A percentile compares a stretch with the other conserved stretches of the same genome.
phyloP scores from a whole-genome alignment of 441 rosid species.

The Erodium chrysanthum region DNA sequence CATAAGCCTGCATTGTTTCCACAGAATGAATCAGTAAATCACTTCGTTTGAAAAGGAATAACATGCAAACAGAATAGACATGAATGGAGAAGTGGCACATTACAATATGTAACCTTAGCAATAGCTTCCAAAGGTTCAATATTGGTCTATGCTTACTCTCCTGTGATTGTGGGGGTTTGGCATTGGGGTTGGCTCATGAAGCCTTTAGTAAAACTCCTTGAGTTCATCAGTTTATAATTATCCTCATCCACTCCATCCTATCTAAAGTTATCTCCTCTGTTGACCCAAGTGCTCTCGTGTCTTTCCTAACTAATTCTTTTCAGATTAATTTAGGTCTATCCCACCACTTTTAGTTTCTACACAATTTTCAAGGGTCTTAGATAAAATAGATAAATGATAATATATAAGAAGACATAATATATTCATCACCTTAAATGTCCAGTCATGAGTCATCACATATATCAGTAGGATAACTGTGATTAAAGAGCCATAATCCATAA shows the following conservation, averaged over 20 bases:
- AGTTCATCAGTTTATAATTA: not conserved
- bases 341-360: not conserved
- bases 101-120: not conserved
- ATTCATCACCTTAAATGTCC: no score
- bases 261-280: not conserved
- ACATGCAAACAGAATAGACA: not conserved
- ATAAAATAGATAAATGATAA: not conserved
- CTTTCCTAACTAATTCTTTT: not conserved
- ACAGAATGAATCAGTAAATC: not conserved
- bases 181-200: not conserved
- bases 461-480: not conserved
- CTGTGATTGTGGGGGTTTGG: not conserved
- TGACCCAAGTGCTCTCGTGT: no score
- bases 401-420: not conserved
- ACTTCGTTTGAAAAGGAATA: not conserved
- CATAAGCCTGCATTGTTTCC: slow-evolving; percentile 68
- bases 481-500: slow-evolving; percentile 3
- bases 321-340: not conserved
- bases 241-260: not conserved
- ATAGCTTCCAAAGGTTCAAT: not conserved
- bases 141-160: not conserved
- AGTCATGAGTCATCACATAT: not conserved
- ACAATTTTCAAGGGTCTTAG: not conserved
- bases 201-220: not conserved
- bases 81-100: not conserved